Evolutionary conservation across 306 rosid genomes (phyloP).

Genomic region (Lathyrus sativus): DNA sequence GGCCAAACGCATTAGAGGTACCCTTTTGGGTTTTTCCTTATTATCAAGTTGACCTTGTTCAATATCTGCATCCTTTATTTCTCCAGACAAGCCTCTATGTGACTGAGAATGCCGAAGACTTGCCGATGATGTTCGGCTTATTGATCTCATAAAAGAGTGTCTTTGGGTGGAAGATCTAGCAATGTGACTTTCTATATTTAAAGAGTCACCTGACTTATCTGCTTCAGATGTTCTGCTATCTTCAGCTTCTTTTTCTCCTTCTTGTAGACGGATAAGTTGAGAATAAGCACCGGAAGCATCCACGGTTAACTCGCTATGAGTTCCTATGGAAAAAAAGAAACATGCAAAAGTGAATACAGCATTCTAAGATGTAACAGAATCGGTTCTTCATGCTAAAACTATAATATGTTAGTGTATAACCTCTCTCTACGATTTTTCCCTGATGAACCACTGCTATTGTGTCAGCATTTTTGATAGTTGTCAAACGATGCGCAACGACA

Average conservation of each 20-base stretch:
- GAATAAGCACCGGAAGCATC: conserved; percentile 74
- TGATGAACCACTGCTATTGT: conserved; percentile 79
- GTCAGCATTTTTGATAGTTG: conserved; percentile 80
- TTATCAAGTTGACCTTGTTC: conserved; percentile 13
- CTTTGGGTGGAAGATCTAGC: conserved; percentile 35
- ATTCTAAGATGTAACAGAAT: conserved; percentile 12
- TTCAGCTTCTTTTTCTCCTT: conserved; percentile 47
- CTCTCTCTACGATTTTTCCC: conserved; percentile 82
- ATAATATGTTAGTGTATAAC: conserved; percentile 36
- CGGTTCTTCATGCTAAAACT: not conserved
- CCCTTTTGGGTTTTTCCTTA: conserved; percentile 30
- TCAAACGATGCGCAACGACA: conserved; percentile 92
- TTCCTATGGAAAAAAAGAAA: conserved; percentile 52
- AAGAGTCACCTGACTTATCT: conserved; percentile 30
- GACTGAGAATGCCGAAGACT: conserved; percentile 40
- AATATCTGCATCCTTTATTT: not conserved
- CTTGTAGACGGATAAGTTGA: conserved; percentile 79
- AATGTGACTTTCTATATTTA: conserved; percentile 36
- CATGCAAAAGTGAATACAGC: conserved; percentile 26
- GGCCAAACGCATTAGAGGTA: conserved; percentile 59
- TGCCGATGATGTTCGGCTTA: conserved; percentile 53
- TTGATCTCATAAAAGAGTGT: conserved; percentile 45
- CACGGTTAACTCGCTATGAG: conserved; percentile 62
- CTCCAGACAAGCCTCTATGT: conserved; percentile 32
- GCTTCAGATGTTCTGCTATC: conserved; percentile 22